phyloP scores from a whole-genome alignment of 2,329 filamentous ascomycete genomes.

The Chaetomiaceae sp. region DNA sequence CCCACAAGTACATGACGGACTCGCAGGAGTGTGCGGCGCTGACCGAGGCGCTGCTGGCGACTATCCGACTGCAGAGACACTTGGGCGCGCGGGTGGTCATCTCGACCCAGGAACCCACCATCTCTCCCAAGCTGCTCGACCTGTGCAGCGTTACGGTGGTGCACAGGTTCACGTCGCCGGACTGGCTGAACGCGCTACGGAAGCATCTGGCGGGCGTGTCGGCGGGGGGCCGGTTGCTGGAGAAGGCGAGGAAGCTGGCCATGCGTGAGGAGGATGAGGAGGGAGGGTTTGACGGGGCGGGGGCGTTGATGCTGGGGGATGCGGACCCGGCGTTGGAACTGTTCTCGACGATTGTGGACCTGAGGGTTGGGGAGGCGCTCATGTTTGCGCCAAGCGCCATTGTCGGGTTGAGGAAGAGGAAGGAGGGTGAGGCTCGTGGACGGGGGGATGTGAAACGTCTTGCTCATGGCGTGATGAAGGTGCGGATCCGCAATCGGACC shows the following conservation, averaged over 20 bases:
- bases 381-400: constrained; percentile 44
- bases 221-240: constrained; percentile 19
- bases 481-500: constrained; percentile 38
- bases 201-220: constrained; percentile 31
- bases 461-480: constrained; percentile 36
- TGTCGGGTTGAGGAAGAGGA: constrained; percentile 28
- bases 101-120: constrained; percentile 71
- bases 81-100: constrained; percentile 62
- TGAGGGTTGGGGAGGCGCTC: constrained; percentile 42
- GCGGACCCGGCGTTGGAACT: constrained; percentile 31
- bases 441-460: constrained; percentile 27
- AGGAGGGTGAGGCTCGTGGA: not conserved
- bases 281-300: constrained; percentile 2
- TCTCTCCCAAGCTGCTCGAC: constrained; percentile 63
- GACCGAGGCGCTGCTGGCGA: constrained; percentile 56
- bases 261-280: constrained; percentile 5
- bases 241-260: constrained; percentile 17
- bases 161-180: constrained; percentile 56
- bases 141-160: constrained; percentile 68
- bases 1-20: constrained; percentile 68
- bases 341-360: constrained; percentile 39
- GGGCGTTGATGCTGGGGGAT: constrained; percentile 14
- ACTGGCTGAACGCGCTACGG: constrained; percentile 30
- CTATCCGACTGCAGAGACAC: constrained; percentile 68
- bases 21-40: constrained; percentile 51